Evolutionary conservation across 495 filamentous ascomycete genomes (phyloP), one percentile per base, ranked within the genome.

Genomic region (Penicillium riverlandense): DNA sequence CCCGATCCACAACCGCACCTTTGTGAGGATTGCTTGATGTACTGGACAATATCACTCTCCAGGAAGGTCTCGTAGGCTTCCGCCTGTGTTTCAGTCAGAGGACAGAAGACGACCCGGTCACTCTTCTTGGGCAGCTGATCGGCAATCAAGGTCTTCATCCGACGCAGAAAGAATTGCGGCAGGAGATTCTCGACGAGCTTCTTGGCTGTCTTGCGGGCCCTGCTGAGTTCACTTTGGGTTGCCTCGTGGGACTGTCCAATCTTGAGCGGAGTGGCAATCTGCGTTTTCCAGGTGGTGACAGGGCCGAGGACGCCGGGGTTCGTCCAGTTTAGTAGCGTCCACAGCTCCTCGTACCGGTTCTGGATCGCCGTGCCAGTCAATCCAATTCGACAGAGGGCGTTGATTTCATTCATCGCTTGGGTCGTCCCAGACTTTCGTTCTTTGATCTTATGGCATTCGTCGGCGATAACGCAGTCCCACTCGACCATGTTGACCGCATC

Each of bases 401-500:
- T 98, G 52, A 97, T 72, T 42, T 88, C 75, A 50, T 94, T 90
- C 88, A 98, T 92, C 1, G 88, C 78, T 50, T 84, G 75, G 0
- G 94, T 95, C 7, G 84, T 84, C 38, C 82, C 85, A 0, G 90
- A 84, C 27, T 60, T 73, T 35, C 78, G 69, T 49, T 89, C 89
- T 62, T 97, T 98, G 49, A 97, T 79, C n/a, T 72, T 69, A 59
- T 98, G 92, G 48, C 92, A 96, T 58, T 98, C 92, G 50, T 98
- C 92, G 2, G 92, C 94, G 47, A 98, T 81, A n/a, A 96, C 85
- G 58, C 88, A 92, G 57, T 98, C 92, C 92, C 92, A 98, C 43
- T 84, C 78, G 2, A 97, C 70, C 60, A 83, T 78, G 50, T 98
- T 97, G 53, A 98, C 76, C 4, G 80, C 62, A 35, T 80, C 76